Evolutionary conservation across 139 green algal genomes (phyloP), one percentile per base, ranked within the genome.

Genomic region (Tetraselmis striata): DNA sequence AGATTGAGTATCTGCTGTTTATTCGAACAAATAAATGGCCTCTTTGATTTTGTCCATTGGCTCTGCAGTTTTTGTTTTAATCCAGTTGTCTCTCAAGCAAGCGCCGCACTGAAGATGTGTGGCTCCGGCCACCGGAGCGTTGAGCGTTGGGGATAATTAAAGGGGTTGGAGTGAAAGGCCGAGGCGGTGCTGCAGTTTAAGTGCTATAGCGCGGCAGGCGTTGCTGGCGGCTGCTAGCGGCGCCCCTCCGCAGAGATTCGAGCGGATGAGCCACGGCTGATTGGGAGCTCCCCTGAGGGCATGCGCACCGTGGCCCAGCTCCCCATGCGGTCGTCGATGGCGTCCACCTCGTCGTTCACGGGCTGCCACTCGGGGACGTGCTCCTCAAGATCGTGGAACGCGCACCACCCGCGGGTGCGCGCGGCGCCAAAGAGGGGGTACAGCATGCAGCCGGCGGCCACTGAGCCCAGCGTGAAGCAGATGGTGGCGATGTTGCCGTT

Each of bases 401-500:
- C 29, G 22, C 76, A 79, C 76, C 76, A 79, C 5, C 76, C 76
- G 11, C 76, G 5, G 11, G 11, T 5, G 18, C 29, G 29, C 5
- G 29, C 29, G 76, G 18, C 29, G 11, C 29, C 29, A 31, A 79
- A 31, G 29, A 79, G 29, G 29, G 76, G 76, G 76, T 79, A 79
- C 76, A 79, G 29, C 76, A 79, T 18, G 18, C 29, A 79, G 76
- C 76, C 76, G 29, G 29, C 29, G 11, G 76, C 29, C 11, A 79
- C 76, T 5, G 76, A 31, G 29, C 29, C 76, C 11, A 31, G 29
- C 29, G 29, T 45, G 29, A 79, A 31, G 29, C 29, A 79, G 29
- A 79, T 45, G 29, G 76, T 79, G 29, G 29, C 29, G 29, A 31
- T 79, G 76, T 79, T 79, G 76, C 29, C 76, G 45, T 67, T 67